A percentile compares a stretch with the other conserved stretches of the same genome.
Evolutionary conservation across 305 asterid genomes (phyloP).

Genomic region (Solanum hybrid): DNA sequence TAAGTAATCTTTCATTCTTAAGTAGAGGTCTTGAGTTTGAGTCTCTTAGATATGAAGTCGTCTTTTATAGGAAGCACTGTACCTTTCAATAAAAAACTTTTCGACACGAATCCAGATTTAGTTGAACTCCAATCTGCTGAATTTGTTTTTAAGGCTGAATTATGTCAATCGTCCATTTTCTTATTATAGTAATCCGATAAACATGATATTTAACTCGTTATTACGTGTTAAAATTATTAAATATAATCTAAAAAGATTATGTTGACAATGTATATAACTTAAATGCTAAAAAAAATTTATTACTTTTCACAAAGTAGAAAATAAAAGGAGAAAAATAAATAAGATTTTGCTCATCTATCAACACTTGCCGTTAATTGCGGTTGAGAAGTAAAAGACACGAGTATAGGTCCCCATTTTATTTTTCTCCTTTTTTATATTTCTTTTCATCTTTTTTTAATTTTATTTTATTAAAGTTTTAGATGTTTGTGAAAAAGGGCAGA

Average conservation of each 20-base stretch:
- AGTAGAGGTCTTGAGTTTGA: too few relatives aligned
- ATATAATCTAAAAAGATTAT: too few relatives aligned
- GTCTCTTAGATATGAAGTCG: too few relatives aligned
- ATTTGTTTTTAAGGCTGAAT: too few relatives aligned
- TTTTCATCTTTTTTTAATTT: not conserved
- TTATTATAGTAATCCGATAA: not conserved
- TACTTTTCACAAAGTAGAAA: not conserved
- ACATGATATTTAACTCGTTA: not conserved
- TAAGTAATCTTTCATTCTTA: too few relatives aligned
- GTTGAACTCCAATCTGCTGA: too few relatives aligned
- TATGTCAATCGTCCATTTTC: not conserved
- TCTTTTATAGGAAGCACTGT: fast-evolving
- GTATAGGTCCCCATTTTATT: not conserved
- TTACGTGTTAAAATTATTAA: not conserved
- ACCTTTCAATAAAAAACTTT: too few relatives aligned
- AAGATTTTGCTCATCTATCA: not conserved
- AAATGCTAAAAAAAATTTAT: not conserved
- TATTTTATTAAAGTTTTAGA: not conserved
- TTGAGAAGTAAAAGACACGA: not conserved
- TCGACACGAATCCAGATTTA: fast-evolving
- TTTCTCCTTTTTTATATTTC: constrained; percentile 10
- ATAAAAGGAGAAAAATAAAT: not conserved
- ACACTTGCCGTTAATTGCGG: not conserved
- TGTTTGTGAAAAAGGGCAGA: not conserved
- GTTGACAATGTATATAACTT: not conserved